These are phyloP conservation scores for Macrolepiota albuminosa DNA, from an alignment of 768 basidiomycete species.

Conservation along the genomic window DNA sequence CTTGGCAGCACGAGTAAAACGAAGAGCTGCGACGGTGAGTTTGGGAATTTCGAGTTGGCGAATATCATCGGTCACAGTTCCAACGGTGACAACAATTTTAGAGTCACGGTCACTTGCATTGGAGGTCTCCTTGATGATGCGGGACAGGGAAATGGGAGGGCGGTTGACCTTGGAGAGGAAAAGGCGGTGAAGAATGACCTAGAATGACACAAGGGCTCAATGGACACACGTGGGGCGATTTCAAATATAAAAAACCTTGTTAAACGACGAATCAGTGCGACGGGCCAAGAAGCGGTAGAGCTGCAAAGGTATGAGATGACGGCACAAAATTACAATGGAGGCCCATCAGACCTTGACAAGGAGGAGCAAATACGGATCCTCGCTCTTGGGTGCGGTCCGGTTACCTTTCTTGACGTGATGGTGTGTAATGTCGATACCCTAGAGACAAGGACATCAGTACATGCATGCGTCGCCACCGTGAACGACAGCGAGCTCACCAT, in stretches of 20 bases:
- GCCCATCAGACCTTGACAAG: constrained; percentile 81
- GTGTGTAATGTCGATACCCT: constrained; percentile 94
- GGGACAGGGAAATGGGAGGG: constrained; percentile 91
- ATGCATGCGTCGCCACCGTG: constrained; percentile 16
- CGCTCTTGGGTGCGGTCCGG: constrained; percentile 93
- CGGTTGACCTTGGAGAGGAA: constrained; percentile 98
- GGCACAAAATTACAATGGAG: background rate
- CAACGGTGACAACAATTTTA: constrained; percentile 87
- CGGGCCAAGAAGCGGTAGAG: constrained; percentile 99
- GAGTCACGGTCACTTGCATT: constrained; percentile 59
- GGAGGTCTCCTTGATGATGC: constrained; percentile 80
- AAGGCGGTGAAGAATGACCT: constrained; percentile 93
- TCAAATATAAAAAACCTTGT: constrained; percentile 59
- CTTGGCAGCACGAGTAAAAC: constrained; percentile 89
- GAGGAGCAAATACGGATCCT: constrained; percentile 98
- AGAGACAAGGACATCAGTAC: constrained; percentile 12
- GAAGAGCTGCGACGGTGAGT: constrained; percentile 88
- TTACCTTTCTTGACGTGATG: constrained; percentile 99
- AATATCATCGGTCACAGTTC: constrained; percentile 93
- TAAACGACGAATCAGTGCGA: constrained; percentile 92
- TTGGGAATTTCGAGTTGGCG: constrained; percentile 85
- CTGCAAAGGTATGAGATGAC: constrained; percentile 36
- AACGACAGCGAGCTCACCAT: constrained; percentile 69
- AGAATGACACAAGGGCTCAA: constrained; percentile 6
- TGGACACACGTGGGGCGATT: background rate